phyloP scores from a whole-genome alignment of 1,284 basidiomycete species.

The Apiotrichum brassicae region DNA sequence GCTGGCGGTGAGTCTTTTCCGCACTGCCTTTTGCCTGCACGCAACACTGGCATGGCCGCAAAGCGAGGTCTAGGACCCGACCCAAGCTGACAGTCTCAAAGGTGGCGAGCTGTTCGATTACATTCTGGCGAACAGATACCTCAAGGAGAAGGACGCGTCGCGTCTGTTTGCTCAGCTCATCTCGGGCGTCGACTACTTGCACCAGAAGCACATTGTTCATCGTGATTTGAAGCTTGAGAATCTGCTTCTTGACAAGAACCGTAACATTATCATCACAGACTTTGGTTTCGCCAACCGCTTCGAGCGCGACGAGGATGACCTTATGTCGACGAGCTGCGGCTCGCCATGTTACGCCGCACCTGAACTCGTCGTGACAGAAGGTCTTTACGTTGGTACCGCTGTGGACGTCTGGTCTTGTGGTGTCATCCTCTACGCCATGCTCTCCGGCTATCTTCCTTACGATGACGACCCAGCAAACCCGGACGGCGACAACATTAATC shows the following conservation, averaged over 20 bases:
- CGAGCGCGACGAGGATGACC: slow-evolving; percentile 80
- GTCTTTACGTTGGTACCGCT: slow-evolving; percentile 94
- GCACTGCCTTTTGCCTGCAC: no score
- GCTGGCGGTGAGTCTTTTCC: slow-evolving; percentile 59
- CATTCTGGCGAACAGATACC: slow-evolving; percentile 94
- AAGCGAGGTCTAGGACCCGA: neutral
- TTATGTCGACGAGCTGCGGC: slow-evolving; percentile 98
- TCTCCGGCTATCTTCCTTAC: slow-evolving; percentile 98
- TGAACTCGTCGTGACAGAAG: slow-evolving; percentile 97
- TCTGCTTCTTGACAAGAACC: slow-evolving; percentile 88
- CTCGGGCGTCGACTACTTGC: slow-evolving; percentile 97
- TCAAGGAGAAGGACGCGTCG: slow-evolving; percentile 90
- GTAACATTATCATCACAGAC: slow-evolving; percentile 99
- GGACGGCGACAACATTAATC: slow-evolving; percentile 98
- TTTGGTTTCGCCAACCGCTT: slow-evolving; percentile 99
- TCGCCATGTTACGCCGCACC: slow-evolving; percentile 98
- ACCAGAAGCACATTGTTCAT: slow-evolving; percentile 98
- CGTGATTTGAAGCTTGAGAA: slow-evolving; percentile 99
- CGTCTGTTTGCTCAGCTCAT: slow-evolving; percentile 97
- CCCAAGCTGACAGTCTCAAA: slow-evolving; percentile 16
- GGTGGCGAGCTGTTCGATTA: slow-evolving; percentile 99
- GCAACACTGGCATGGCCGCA: no score
- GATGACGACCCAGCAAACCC: slow-evolving; percentile 99
- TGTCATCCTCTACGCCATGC: slow-evolving; percentile 98
- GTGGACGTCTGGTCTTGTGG: slow-evolving; percentile 99